These are phyloP conservation scores for Vachellia pachyceras DNA, from an alignment of 306 rosid species.

Conservation along the genomic window DNA sequence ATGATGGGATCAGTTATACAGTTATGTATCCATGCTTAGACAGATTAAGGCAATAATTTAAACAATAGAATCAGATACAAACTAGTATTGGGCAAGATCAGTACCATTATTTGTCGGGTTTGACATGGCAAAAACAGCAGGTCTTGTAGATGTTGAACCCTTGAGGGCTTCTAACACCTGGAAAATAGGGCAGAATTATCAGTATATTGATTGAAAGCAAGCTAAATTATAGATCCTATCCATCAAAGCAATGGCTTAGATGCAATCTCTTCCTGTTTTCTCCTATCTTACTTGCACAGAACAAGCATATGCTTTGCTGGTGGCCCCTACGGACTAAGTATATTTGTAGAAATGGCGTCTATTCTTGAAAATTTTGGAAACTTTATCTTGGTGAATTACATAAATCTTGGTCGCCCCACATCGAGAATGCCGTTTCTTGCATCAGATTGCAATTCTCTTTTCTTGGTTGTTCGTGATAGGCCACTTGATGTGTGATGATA, in stretches of 20 bases:
- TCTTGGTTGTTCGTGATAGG: no score
- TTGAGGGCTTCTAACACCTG: conserved; percentile 94
- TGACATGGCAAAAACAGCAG: conserved; percentile 99
- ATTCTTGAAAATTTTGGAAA: no score
- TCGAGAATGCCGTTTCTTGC: background rate
- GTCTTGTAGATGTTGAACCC: conserved; percentile 94
- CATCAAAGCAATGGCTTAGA: background rate
- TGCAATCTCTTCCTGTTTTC: background rate
- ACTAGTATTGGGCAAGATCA: background rate
- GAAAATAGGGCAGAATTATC: conserved; percentile 35
- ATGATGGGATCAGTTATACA: conserved; percentile 21
- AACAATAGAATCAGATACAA: background rate
- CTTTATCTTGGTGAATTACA: no score
- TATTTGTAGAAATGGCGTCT: background rate
- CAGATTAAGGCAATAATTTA: background rate
- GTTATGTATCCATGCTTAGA: conserved; percentile 19
- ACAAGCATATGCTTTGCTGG: background rate
- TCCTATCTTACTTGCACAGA: background rate
- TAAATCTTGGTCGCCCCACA: no score
- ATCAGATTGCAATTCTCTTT: no score
- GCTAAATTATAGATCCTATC: background rate
- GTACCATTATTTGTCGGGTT: conserved; percentile 96
- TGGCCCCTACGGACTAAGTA: background rate
- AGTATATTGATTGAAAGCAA: conserved; percentile 33
- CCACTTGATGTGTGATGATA: no score